phyloP scores from a whole-genome alignment of 768 basidiomycete genomes.

The Tricholoma flavovirens region DNA sequence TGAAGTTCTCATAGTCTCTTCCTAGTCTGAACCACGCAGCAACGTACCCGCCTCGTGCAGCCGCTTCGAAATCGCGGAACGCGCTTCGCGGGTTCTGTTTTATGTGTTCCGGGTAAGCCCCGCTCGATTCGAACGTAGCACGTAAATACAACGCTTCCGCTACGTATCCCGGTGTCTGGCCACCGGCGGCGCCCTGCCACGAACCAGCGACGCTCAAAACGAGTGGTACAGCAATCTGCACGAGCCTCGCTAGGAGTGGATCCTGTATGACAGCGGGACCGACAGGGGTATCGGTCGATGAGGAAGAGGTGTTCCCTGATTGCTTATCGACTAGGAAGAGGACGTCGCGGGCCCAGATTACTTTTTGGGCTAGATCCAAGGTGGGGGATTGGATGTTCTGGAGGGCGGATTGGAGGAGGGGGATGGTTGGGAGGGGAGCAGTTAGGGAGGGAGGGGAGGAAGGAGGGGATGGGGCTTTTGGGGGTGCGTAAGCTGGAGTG shows the following conservation, averaged over 20 bases:
- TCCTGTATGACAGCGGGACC: slow-evolving; percentile 56
- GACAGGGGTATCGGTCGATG: slow-evolving; percentile 37
- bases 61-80: slow-evolving; percentile 84
- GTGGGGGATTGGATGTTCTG: slow-evolving; percentile 43
- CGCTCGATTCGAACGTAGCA: slow-evolving; percentile 67
- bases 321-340: slow-evolving; percentile 67
- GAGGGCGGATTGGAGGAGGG: too few relatives aligned
- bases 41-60: slow-evolving; percentile 70
- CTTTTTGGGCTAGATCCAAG: slow-evolving; percentile 55
- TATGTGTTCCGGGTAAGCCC: slow-evolving; percentile 61
- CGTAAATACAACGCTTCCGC: slow-evolving; percentile 76
- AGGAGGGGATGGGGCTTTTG: too few relatives aligned
- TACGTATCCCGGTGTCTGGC: slow-evolving; percentile 25
- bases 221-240: slow-evolving; percentile 58
- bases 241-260: slow-evolving; percentile 51
- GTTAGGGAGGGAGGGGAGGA: too few relatives aligned
- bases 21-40: slow-evolving; percentile 92
- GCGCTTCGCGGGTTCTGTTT: slow-evolving; percentile 68
- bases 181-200: slow-evolving; percentile 12
- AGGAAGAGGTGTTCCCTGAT: slow-evolving; percentile 14
- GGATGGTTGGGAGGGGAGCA: too few relatives aligned
- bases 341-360: slow-evolving; percentile 82
- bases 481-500: too few relatives aligned
- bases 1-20: slow-evolving; percentile 86
- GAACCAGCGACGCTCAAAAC: slow-evolving; percentile 51